Evolutionary conservation across 2,329 filamentous ascomycete genomes (phyloP).

Genomic region (Metarhizium guizhouense): DNA sequence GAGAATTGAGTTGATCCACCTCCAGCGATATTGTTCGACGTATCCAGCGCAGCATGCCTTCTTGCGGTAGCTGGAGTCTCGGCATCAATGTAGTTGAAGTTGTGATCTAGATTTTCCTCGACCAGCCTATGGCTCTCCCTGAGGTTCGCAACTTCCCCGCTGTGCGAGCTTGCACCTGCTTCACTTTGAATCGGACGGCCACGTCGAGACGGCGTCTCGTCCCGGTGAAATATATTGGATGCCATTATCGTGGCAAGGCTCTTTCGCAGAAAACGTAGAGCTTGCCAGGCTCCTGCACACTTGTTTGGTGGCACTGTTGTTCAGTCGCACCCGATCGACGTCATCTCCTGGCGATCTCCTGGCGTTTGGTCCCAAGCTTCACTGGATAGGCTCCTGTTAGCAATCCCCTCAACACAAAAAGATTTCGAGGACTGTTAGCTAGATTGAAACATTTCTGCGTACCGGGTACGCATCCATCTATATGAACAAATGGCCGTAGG

Average conservation of each 20-base stretch:
- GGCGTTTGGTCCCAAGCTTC: constrained; percentile 18
- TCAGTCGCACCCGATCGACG: not conserved
- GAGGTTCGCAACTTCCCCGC: not conserved
- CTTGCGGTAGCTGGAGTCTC: constrained; percentile 35
- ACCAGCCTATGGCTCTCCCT: not conserved
- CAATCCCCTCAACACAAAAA: not conserved
- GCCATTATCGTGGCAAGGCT: not conserved
- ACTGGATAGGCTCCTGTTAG: not conserved
- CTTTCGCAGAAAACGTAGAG: not conserved
- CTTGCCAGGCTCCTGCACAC: not conserved
- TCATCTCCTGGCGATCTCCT: not conserved
- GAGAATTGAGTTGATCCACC: not conserved
- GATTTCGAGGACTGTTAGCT: not conserved
- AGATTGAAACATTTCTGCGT: not conserved
- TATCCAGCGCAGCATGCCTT: constrained; percentile 36
- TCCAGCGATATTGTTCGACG: constrained; percentile 17
- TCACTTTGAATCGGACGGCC: constrained; percentile 37
- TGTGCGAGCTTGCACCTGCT: constrained; percentile 31
- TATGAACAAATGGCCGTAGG: too few relatives aligned
- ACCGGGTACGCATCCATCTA: not conserved
- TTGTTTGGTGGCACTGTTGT: not conserved
- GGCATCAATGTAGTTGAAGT: constrained; percentile 40
- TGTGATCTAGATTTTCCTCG: constrained; percentile 40
- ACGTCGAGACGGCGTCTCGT: constrained; percentile 20
- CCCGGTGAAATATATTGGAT: not conserved